Percentiles rank a stretch among this genome's conserved stretches.
phyloP scores from a whole-genome alignment of 768 basidiomycete genomes.

The Hericium coralloides region DNA sequence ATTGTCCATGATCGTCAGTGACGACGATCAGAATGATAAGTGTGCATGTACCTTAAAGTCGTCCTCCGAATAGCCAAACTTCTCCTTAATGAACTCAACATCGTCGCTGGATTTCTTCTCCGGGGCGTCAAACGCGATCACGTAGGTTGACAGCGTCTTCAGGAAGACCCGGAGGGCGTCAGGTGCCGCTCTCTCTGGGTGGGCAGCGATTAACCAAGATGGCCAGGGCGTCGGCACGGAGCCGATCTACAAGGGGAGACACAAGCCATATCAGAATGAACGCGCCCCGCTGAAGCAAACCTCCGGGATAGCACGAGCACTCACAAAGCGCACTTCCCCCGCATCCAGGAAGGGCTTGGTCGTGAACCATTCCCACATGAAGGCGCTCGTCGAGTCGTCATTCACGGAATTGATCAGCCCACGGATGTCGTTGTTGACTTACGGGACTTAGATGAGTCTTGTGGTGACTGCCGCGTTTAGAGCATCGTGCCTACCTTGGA shows the following conservation, averaged over 20 bases:
- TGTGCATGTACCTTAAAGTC: conserved; percentile 60
- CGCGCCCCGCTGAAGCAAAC: not conserved
- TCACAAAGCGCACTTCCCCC: conserved; percentile 76
- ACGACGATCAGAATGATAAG: not conserved
- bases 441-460: not conserved
- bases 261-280: not conserved
- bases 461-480: not conserved
- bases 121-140: conserved; percentile 53
- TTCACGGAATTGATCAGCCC: conserved; percentile 84
- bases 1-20: not conserved
- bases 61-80: conserved; percentile 73
- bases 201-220: conserved; percentile 91
- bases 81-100: conserved; percentile 65
- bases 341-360: conserved; percentile 74
- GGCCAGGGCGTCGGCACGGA: conserved; percentile 93
- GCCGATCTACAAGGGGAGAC: conserved; percentile 46
- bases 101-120: conserved; percentile 49
- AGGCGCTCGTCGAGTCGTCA: conserved; percentile 78
- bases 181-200: conserved; percentile 53
- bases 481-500: conserved; percentile 46
- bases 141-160: conserved; percentile 48
- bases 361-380: conserved; percentile 96
- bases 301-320: conserved; percentile 20
- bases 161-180: conserved; percentile 52
- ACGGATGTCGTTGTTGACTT: conserved; percentile 76